These are phyloP conservation scores for Pythium plurisporium DNA, from an alignment of 352 stramenopile species.

Conservation along the genomic window DNA sequence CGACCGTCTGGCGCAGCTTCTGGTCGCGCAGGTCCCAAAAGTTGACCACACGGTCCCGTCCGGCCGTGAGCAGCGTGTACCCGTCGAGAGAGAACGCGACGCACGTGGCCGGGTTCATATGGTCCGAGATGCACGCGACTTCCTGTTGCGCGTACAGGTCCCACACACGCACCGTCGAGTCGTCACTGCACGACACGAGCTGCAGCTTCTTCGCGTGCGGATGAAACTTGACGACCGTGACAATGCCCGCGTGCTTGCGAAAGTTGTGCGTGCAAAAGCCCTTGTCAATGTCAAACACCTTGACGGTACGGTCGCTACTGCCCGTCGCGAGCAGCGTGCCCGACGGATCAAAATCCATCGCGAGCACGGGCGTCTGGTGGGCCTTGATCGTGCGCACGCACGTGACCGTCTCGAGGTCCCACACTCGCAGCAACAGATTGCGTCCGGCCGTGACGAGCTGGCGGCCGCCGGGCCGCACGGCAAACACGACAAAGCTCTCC, in stretches of 20 bases:
- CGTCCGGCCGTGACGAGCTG: slow-evolving; percentile 82
- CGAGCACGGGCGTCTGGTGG: slow-evolving; percentile 72
- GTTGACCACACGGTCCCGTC: slow-evolving; percentile 92
- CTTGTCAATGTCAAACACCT: slow-evolving; percentile 92
- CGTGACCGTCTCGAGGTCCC: slow-evolving; percentile 77
- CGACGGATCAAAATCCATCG: slow-evolving; percentile 87
- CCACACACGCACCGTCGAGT: slow-evolving; percentile 74
- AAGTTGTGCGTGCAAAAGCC: slow-evolving; percentile 95
- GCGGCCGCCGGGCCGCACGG: slow-evolving; percentile 57
- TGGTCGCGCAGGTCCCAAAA: slow-evolving; percentile 84
- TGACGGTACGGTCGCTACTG: slow-evolving; percentile 93
- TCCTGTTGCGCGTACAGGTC: slow-evolving; percentile 84
- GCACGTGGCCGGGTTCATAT: slow-evolving; percentile 93
- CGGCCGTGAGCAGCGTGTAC: slow-evolving; percentile 84
- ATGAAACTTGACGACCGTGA: slow-evolving; percentile 87
- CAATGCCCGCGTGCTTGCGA: slow-evolving; percentile 76
- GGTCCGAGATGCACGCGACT: slow-evolving; percentile 89
- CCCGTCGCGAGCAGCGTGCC: slow-evolving; percentile 94
- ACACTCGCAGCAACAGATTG: slow-evolving; percentile 82
- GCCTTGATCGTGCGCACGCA: slow-evolving; percentile 77
- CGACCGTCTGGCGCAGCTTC: slow-evolving; percentile 89
- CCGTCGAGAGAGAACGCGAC: slow-evolving; percentile 88
- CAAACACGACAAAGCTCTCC: slow-evolving; percentile 82
- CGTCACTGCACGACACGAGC: slow-evolving; percentile 78
- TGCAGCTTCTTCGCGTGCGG: slow-evolving; percentile 52